phyloP scores from a whole-genome alignment of 768 basidiomycete genomes.

The Mycena haematopus region DNA sequence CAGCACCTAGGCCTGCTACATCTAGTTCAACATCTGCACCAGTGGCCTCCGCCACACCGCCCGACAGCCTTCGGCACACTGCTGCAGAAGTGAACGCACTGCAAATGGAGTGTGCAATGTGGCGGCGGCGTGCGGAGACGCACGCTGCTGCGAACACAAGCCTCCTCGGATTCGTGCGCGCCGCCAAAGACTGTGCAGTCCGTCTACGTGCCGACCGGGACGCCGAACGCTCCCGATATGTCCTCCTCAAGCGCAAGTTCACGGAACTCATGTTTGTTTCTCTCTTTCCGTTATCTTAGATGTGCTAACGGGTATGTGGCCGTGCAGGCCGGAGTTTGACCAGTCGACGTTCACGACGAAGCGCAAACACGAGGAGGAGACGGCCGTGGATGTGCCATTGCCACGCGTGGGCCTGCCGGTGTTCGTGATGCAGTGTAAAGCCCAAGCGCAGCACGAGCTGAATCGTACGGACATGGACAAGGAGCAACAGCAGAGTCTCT shows the following conservation, averaged over 20 bases:
- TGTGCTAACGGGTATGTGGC: neutral
- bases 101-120: neutral
- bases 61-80: slow-evolving; percentile 29
- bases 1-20: neutral
- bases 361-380: too few relatives aligned
- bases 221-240: slow-evolving; percentile 3
- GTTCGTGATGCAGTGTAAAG: slow-evolving; percentile 7
- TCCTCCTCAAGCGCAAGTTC: slow-evolving; percentile 24
- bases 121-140: neutral
- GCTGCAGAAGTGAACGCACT: neutral
- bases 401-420: slow-evolving; percentile 17
- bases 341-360: neutral
- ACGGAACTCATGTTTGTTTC: slow-evolving; percentile 14
- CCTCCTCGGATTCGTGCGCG: slow-evolving; percentile 49
- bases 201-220: slow-evolving; percentile 22
- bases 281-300: neutral
- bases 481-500: too few relatives aligned
- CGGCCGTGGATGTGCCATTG: neutral
- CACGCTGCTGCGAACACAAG: slow-evolving; percentile 46
- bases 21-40: slow-evolving; percentile 22
- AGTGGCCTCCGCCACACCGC: neutral
- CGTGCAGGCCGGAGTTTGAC: neutral
- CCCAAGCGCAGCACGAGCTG: neutral
- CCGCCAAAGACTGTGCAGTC: slow-evolving; percentile 36
- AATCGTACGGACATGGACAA: neutral